Evolutionary conservation across 441 rosid genomes (phyloP).

Genomic region (Syzygium syzygioides): DNA sequence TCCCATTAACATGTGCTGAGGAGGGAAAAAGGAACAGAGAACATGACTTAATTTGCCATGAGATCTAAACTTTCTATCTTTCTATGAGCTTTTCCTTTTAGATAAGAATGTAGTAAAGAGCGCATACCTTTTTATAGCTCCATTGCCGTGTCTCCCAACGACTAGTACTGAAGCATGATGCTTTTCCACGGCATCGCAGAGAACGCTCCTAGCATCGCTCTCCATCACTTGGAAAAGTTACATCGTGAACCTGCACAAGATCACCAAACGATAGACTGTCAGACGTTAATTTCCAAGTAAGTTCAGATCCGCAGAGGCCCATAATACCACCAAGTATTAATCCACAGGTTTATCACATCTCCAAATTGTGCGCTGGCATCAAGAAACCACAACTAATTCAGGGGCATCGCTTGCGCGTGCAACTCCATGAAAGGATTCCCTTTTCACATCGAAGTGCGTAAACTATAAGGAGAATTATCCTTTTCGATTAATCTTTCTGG

Average conservation of each 20-base stretch:
- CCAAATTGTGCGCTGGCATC: neutral
- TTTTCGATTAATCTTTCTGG: neutral
- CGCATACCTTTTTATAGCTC: neutral
- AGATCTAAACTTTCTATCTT: neutral
- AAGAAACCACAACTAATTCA: neutral
- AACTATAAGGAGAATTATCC: neutral
- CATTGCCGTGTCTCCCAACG: constrained; percentile 5
- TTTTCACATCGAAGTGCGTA: neutral
- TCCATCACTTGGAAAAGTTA: neutral
- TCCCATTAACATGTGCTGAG: neutral
- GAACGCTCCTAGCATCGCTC: constrained; percentile 7
- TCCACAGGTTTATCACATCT: neutral
- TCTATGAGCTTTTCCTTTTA: neutral
- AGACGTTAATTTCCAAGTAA: neutral
- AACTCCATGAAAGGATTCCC: neutral
- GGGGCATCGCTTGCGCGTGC: neutral
- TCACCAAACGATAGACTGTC: neutral
- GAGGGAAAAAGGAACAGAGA: too few species aligned
- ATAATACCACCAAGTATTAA: neutral
- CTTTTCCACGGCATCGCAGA: constrained; percentile 1
- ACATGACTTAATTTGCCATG: too few species aligned
- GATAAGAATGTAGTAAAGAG: neutral
- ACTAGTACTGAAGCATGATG: constrained; percentile 5
- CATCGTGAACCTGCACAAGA: neutral
- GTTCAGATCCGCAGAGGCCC: neutral